A percentile compares a stretch with the other conserved stretches of the same genome.
Evolutionary conservation across 306 rosid species (phyloP).

Genomic region (Luffa aegyptiaca): DNA sequence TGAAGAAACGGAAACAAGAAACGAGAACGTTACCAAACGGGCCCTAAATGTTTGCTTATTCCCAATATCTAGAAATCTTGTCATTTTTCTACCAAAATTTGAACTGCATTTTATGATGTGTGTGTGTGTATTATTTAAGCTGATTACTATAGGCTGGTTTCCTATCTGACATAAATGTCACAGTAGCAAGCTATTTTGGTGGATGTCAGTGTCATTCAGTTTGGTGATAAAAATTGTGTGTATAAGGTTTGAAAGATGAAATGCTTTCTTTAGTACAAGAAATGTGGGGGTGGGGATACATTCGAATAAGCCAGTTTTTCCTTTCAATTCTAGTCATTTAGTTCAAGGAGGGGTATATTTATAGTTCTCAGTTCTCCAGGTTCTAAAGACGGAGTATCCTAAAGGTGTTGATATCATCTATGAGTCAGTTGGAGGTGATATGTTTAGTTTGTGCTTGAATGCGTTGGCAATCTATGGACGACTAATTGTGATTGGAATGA

Average conservation of each 20-base stretch:
- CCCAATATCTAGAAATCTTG: neutral
- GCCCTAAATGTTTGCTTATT: neutral
- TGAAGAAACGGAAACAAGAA: no score
- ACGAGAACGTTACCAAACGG: no score
- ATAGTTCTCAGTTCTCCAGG: constrained; percentile 34
- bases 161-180: neutral
- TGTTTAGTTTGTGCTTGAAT: constrained; percentile 76
- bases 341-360: neutral
- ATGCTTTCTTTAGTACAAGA: neutral
- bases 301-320: neutral
- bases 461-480: constrained; percentile 76
- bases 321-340: neutral
- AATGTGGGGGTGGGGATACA: neutral
- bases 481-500: constrained; percentile 90
- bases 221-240: neutral
- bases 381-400: constrained; percentile 60
- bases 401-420: constrained; percentile 81
- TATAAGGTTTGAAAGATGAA: neutral
- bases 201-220: neutral
- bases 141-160: neutral
- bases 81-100: neutral
- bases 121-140: neutral
- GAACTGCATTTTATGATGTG: neutral
- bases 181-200: neutral
- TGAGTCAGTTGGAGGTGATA: constrained; percentile 95